Conservation (phyloP, 768 basidiomycete genomes). For the Sutorius australiensis region DNA sequence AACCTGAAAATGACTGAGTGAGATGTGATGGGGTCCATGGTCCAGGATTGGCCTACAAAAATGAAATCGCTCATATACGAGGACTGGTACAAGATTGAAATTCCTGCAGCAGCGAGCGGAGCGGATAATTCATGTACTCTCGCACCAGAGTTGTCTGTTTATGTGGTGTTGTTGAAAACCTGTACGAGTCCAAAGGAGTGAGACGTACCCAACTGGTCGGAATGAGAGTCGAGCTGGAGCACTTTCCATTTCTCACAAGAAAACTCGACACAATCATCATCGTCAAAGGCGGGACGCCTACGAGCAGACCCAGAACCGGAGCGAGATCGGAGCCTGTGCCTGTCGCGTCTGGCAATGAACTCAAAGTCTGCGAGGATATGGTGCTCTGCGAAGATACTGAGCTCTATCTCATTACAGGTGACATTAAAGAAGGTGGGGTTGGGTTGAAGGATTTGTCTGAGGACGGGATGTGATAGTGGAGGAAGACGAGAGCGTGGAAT, state of each 20-base stretch:
- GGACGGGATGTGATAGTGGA: constrained; percentile 54
- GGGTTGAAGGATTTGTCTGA: constrained; percentile 67
- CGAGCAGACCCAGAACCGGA: constrained; percentile 35
- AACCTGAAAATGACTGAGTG: constrained; percentile 41
- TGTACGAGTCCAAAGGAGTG: not conserved
- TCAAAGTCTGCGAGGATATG: constrained; percentile 56
- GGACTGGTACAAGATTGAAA: constrained; percentile 79
- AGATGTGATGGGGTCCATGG: not conserved
- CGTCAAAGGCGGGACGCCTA: constrained; percentile 21
- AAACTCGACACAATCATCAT: constrained; percentile 56
- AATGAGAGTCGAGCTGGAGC: constrained; percentile 78
- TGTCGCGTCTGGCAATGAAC: constrained; percentile 54
- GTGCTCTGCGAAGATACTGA: constrained; percentile 68
- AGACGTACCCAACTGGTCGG: constrained; percentile 58
- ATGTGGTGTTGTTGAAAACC: constrained; percentile 5
- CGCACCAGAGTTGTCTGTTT: constrained; percentile 61
- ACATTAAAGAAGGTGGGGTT: constrained; percentile 67
- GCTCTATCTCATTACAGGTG: constrained; percentile 76
- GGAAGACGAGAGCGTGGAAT: constrained; percentile 67
- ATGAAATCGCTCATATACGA: constrained; percentile 83
- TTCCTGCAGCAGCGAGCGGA: constrained; percentile 69
- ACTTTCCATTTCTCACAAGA: constrained; percentile 76
- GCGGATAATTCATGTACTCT: constrained; percentile 74
- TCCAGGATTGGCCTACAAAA: constrained; percentile 47
- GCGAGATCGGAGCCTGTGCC: constrained; percentile 41